Conservation (phyloP, 1,284 basidiomycete genomes). For the Grifola frondosa region DNA sequence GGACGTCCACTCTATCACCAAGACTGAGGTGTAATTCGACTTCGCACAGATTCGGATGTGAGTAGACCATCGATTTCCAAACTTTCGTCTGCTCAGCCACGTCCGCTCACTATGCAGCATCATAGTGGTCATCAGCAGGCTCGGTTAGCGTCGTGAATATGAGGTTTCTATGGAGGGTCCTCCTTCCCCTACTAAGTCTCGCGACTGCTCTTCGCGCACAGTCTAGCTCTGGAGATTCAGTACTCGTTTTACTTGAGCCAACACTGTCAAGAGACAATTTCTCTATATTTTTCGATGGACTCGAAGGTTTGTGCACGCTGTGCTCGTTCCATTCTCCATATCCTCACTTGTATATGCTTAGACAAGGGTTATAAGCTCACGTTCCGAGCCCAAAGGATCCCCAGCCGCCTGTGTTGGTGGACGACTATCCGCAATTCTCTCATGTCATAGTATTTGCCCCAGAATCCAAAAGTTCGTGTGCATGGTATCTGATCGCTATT, state of each 20-base stretch:
- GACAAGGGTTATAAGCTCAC: conserved; percentile 80
- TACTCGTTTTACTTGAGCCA: conserved; percentile 83
- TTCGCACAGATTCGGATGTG: no score
- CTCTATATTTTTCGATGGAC: conserved; percentile 77
- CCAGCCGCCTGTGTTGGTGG: conserved; percentile 62
- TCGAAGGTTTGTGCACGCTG: conserved; percentile 64
- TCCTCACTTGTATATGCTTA: conserved; percentile 25
- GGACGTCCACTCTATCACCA: no score
- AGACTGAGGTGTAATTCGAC: no score
- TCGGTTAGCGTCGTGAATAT: no score
- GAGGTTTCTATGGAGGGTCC: no score
- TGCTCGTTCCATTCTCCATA: no score
- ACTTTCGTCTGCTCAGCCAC: no score
- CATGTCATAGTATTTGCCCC: conserved; percentile 86
- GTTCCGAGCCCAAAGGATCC: conserved; percentile 79
- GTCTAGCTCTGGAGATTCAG: conserved; percentile 81
- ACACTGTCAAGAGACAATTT: conserved; percentile 64
- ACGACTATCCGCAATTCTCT: conserved; percentile 73
- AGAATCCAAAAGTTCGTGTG: conserved; percentile 70
- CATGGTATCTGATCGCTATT: neutral
- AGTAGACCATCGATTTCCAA: no score
- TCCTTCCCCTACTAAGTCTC: no score
- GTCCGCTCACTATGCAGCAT: no score
- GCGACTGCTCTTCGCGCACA: no score
- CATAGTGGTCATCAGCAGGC: no score